Base-by-base conservation (phyloP, 2,329 filamentous ascomycete genomes). In the Trichoderma asperellum region DNA sequence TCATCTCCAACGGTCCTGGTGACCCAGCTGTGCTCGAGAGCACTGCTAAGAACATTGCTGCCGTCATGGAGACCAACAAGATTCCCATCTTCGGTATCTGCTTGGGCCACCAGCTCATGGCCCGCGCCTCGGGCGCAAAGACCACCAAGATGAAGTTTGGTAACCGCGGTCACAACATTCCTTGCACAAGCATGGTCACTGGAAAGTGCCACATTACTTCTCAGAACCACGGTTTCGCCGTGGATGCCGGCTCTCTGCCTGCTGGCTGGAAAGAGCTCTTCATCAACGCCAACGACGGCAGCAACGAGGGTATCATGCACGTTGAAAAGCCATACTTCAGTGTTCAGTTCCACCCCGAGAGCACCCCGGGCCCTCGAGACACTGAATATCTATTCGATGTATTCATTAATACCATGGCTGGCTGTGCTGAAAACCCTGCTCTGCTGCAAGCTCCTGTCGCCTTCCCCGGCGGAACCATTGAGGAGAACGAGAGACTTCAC, bases 341-440 rank as follows among this genome's bases (percentile, higher is more conserved):
- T 85, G 96, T 98, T n/a, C 96, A 99, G 79, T 99, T 99, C 83
- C 96, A 99, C 78, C 96, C 96, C 0, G 96, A 99, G 82, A 97
- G 94, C 84, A 96, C 94, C 1, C 96, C 96, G 2, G 96, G 96
- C 69, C 96, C 96, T 63, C 89, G 93, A 43, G 96, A 99, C 79
- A 99, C 96, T 34, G 96, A 99, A 80, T 97, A 92, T 78, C 86
- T 99, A 32, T 99, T 99, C 73, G 94, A 99, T 80, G 93, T 98
- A 72, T 99, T 99, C 84, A 92, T 99, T 78, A 84, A 91, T 81
- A 92, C 94, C 24, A 92, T 98, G 73, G 84, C 88, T 77, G 87
- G 91, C 75, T 91, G 91, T 70, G 84, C 94, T 59, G 82, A 87
- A 68, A 89, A 94, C 71, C 81, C 87, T 18, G 85, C 87, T 72